phyloP scores from a whole-genome alignment of 768 basidiomycete genomes.

The Tubosaeta sp. region DNA sequence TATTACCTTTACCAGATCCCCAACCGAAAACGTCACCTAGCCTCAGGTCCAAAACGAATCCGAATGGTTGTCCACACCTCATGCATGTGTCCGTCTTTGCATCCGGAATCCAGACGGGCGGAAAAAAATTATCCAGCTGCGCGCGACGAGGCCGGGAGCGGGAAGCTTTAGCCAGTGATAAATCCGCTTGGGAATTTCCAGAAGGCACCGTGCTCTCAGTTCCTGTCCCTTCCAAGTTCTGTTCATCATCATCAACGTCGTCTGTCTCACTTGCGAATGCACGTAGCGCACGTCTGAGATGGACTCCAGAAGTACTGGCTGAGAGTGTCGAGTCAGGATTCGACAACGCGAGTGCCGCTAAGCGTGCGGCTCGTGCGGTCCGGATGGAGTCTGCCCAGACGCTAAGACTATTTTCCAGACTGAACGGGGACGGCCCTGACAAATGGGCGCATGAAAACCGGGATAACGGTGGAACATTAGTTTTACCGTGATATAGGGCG shows the following conservation, averaged over 20 bases:
- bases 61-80: constrained; percentile 75
- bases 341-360: constrained; percentile 65
- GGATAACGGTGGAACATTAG: background rate
- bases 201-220: constrained; percentile 34
- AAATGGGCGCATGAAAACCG: background rate
- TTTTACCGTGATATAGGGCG: constrained; percentile 63
- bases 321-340: constrained; percentile 81
- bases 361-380: constrained; percentile 62
- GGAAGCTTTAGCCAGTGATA: background rate
- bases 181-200: background rate
- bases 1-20: constrained; percentile 38
- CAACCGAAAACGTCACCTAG: constrained; percentile 27
- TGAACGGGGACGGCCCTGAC: constrained; percentile 4
- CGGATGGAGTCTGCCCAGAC: constrained; percentile 70
- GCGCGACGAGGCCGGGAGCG: constrained; percentile 23
- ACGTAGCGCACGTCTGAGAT: constrained; percentile 68
- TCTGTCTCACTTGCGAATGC: constrained; percentile 55
- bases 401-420: constrained; percentile 29
- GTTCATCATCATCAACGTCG: constrained; percentile 33
- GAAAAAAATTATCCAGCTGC: constrained; percentile 58
- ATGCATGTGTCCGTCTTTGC: constrained; percentile 79
- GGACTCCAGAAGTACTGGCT: constrained; percentile 69
- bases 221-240: constrained; percentile 42
- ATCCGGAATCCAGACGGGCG: constrained; percentile 92
- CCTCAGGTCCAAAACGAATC: constrained; percentile 36